These are phyloP conservation scores for Cryptococcus jaspeensis DNA, from an alignment of 1,284 basidiomycete genomes.

Conservation along the genomic window DNA sequence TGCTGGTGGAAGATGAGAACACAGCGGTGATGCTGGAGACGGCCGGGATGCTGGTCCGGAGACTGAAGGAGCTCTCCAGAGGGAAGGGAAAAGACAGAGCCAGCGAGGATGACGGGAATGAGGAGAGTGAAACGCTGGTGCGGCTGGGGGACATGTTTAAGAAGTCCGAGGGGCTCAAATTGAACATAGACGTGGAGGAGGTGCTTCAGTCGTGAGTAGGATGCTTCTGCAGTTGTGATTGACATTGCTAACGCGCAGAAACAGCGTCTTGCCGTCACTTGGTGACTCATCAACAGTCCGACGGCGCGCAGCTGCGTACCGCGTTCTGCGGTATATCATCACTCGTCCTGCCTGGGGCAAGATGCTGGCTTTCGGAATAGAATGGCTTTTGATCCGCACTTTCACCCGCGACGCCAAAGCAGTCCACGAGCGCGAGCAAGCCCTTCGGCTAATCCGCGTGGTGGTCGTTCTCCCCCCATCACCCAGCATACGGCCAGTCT, in stretches of 20 bases:
- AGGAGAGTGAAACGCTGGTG: slow-evolving; percentile 55
- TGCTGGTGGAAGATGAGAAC: slow-evolving; percentile 24
- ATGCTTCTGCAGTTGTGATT: slow-evolving; percentile 29
- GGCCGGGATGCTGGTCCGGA: slow-evolving; percentile 13
- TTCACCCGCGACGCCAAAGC: slow-evolving; percentile 77
- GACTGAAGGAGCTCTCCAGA: slow-evolving; percentile 18
- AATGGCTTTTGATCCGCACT: slow-evolving; percentile 88
- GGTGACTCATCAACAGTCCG: slow-evolving; percentile 71
- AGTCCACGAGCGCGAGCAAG: slow-evolving; percentile 87
- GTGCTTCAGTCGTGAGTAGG: slow-evolving; percentile 65
- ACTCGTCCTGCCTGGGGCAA: slow-evolving; percentile 57
- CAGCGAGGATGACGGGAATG: slow-evolving; percentile 25
- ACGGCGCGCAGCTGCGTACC: slow-evolving; percentile 78
- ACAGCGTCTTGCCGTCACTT: slow-evolving; percentile 70
- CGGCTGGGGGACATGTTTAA: slow-evolving; percentile 70
- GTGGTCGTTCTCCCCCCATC: slow-evolving; percentile 58
- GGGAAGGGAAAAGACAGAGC: slow-evolving; percentile 25
- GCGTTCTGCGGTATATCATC: slow-evolving; percentile 77
- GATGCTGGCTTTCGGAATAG: slow-evolving; percentile 57
- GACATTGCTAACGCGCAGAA: slow-evolving; percentile 5
- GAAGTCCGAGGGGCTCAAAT: slow-evolving; percentile 70
- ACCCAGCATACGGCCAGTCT: slow-evolving; percentile 3
- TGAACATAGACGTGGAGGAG: slow-evolving; percentile 69
- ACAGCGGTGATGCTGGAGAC: slow-evolving; percentile 26
- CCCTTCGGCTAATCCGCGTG: slow-evolving; percentile 84